Base-by-base conservation (phyloP, 768 basidiomycete genomes). In the Hericium coralloides region DNA sequence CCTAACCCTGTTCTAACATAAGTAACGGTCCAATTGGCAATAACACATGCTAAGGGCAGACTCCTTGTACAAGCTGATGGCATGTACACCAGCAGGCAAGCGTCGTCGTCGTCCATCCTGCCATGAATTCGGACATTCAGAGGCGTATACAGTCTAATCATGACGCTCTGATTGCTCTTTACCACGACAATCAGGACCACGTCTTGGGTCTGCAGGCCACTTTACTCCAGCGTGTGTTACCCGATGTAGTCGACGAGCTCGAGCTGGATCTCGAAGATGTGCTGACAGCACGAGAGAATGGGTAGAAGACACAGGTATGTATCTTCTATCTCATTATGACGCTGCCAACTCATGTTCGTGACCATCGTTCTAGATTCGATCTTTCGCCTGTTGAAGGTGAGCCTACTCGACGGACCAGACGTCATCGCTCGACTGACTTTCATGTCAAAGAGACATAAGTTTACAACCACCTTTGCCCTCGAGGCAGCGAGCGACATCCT, bases 271-370 rank as follows among this genome's bases (percentile, higher is more conserved):
- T 72, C 52, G 71, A 73, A 15, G 76, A 77, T 58, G 69, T 58
- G 69, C 72, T 57, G 70, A 74, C 59, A 81, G 79, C 79, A 78
- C 80, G 25, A 73, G 68, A 38, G 77, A 80, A 66, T 90, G 85
- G 85, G 69, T 88, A 36, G 70, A 74, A 31, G 87, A 90, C 73
- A 79, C 77, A 49, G 72, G 87, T 88, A 73, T 65, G 81, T 74
- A 15, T 17, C 38, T 12, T 22, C 4, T 26, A 20, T n/a, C 14
- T 31, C 31, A 31, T 51, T 38, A 31, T 18, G 26, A 18, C 22
- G 10, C 37, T 53, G 26, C 4, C 6, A 31, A 31, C 31, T 31
- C 31, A 31, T 3, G 18, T 20, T 55, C 20, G n/a, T 17, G 23
- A 36, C 25, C 20, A 7, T n/a, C 8, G 15, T 14, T 41, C 5